Evolutionary conservation across 192 early-diverging fungal genomes (phyloP), one percentile per base, ranked within the genome.

Genomic region (Phlyctochytrium arcticum): DNA sequence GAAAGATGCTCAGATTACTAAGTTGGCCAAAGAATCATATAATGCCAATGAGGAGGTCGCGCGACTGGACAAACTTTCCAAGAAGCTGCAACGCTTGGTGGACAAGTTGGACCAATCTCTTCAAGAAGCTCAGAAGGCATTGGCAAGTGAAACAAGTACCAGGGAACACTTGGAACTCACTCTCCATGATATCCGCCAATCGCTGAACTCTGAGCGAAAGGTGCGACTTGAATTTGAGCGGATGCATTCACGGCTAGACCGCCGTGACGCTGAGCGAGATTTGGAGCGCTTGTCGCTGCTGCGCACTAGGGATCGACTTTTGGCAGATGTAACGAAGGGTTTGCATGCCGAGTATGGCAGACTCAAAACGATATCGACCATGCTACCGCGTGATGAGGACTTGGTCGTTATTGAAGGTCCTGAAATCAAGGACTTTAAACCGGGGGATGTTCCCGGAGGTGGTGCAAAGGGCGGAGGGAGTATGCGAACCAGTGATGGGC

Each of bases 221-320:
- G 62, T 79, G 17, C 47, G 80, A 29, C 49, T 74, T 23, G 77
- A 82, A 51, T 68, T 77, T 35, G 80, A 82, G 59, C 65, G 77
- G 7, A 67, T 77, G 69, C 70, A 76, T 46, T 29, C 54, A 12
- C 36, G 70, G 30, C 39, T 79, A 8, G 71, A 79, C 35, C 65
- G 68, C 27, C 48, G 53, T 4, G 68, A 69, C 31, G 69, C 64
- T 3, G 53, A 50, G n/a, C 56, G 72, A n/a, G 73, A 71, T 48
- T 30, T 63, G 36, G 72, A 73, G 54, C 50, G 54, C 10, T 53
- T 75, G 7, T 61, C 34, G n/a, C 67, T 67, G 17, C 57, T 76
- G 73, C 29, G 65, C 36, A 36, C 49, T 6, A 63, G 75, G 2
- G 71, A 82, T 57, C 59, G 75, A 26, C 67, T 67, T 46, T 42